Evolutionary conservation across 176 grass and related monocot species (phyloP), one percentile per base, ranked within the genome.

Genomic region (Juncus effusus): DNA sequence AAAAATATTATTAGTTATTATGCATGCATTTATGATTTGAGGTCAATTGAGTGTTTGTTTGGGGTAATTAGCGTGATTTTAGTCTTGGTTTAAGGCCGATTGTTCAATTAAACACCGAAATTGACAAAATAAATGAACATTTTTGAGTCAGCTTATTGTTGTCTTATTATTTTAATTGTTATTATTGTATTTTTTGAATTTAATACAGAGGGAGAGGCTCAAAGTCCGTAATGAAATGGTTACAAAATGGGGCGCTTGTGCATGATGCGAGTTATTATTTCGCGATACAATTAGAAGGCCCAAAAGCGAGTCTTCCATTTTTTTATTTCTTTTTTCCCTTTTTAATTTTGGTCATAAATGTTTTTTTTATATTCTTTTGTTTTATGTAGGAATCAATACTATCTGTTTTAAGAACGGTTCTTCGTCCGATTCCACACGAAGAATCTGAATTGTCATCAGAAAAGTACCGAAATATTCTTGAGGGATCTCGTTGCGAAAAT

Each of bases 181-280:
- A 42, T 57, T 14, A 28, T 36, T 11, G 10, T 53, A 61, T 14
- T 40, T 64, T 38, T 4, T 49, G 41, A 41, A 67, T 47, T 7
- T 83, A 10, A 14, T 73, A 60, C 69, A 95, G 82, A 40, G 82
- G 87, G 69, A 86, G 77, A 86, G 87, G 87, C 40, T 86, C 92
- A 67, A 86, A 84, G 65, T 73, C 80, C 76, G 65, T 84, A 50
- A 81, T 97, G 62, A 83, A 77, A 59, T 41, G 52, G 78, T 76
- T 83, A 45, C 85, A 86, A 71, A 76, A 61, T 68, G 85, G 81
- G 47, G 74, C 82, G 0, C 51, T 84, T 60, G 44, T 91, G 54
- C 88, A 89, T 67, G 92, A 96, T 79, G 69, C 85, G 63, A 86
- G 82, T 63, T 97, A 91, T 51, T 82, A 74, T 45, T 56, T 86